Evolutionary conservation across 768 basidiomycete species (phyloP).

Genomic region (Rhodotorula diobovata): DNA sequence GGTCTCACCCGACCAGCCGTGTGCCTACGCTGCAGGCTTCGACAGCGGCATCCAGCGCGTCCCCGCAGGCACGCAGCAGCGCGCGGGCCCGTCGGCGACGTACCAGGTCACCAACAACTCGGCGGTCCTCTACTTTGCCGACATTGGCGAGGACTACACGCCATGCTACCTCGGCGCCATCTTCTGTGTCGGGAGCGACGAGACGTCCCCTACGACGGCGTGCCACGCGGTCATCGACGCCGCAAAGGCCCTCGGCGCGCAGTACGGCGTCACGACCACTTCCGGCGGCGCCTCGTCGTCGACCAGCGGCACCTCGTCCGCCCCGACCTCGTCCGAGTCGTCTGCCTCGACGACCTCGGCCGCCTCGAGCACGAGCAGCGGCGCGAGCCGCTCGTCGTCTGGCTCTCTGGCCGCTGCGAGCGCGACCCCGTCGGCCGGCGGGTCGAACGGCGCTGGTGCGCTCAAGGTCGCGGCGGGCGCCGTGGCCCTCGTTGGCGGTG

Average conservation of each 20-base stretch:
- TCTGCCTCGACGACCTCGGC: too few relatives aligned
- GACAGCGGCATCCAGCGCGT: slow-evolving; percentile 11
- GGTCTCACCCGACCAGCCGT: slow-evolving; percentile 10
- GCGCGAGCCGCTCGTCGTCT: background rate
- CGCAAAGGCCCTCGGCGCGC: slow-evolving; percentile 24
- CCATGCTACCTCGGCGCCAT: slow-evolving; percentile 33
- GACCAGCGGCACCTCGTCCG: background rate
- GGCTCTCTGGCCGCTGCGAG: background rate
- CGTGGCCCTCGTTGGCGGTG: background rate
- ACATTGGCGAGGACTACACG: slow-evolving; percentile 6
- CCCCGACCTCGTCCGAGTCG: background rate
- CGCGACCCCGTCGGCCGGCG: background rate
- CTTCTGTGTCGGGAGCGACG: slow-evolving; percentile 25
- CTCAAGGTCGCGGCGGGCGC: background rate
- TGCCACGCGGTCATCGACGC: slow-evolving; percentile 21
- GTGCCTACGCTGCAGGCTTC: slow-evolving; percentile 9
- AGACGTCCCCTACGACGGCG: background rate
- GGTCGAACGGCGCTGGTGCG: background rate
- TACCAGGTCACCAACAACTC: slow-evolving; percentile 26
- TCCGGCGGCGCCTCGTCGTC: background rate
- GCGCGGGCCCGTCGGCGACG: slow-evolving; percentile 1
- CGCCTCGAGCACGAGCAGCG: background rate
- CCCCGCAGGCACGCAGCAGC: slow-evolving; percentile 1
- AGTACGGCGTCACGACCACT: slow-evolving; percentile 25
- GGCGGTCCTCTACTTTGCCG: slow-evolving; percentile 14